Percentiles rank a stretch among this genome's conserved stretches.
Evolutionary conservation across 805 yeast species (phyloP).

Genomic region (Yamadazyma ubonensis): DNA sequence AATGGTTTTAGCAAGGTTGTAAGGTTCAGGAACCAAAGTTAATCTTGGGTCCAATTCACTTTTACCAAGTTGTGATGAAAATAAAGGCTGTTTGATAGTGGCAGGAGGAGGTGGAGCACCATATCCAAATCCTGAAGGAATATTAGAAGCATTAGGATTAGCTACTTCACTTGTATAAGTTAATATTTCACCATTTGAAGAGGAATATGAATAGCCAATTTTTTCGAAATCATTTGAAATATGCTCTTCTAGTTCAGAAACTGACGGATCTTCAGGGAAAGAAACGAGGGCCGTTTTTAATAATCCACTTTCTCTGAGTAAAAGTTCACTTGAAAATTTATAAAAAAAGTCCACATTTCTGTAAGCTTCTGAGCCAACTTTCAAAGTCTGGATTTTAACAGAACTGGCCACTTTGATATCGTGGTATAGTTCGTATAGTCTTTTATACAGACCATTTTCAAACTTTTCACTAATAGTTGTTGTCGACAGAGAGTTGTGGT

Average conservation of each 20-base stretch:
- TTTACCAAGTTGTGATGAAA: conserved; percentile 67
- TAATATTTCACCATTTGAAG: conserved; percentile 61
- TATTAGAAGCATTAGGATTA: conserved; percentile 23
- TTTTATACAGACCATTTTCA: conserved; percentile 37
- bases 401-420: conserved; percentile 62
- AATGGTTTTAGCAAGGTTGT: conserved; percentile 63
- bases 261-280: conserved; percentile 10
- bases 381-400: conserved; percentile 44
- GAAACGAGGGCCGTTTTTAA: conserved; percentile 29
- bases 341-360: conserved; percentile 59
- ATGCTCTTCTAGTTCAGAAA: conserved; percentile 34
- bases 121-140: conserved; percentile 14
- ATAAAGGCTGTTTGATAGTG: conserved; percentile 69
- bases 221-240: conserved; percentile 59
- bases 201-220: conserved; percentile 51
- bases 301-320: conserved; percentile 59
- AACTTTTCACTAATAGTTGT: conserved; percentile 47
- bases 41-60: conserved; percentile 77
- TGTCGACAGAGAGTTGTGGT: no score
- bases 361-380: conserved; percentile 51
- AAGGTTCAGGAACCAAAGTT: conserved; percentile 64
- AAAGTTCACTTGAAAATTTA: conserved; percentile 58
- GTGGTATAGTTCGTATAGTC: conserved; percentile 60
- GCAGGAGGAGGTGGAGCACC: conserved; percentile 30
- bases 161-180: conserved; percentile 32